Evolutionary conservation across 306 rosid genomes (phyloP).

Genomic region (Cyclanthera cordifolia): DNA sequence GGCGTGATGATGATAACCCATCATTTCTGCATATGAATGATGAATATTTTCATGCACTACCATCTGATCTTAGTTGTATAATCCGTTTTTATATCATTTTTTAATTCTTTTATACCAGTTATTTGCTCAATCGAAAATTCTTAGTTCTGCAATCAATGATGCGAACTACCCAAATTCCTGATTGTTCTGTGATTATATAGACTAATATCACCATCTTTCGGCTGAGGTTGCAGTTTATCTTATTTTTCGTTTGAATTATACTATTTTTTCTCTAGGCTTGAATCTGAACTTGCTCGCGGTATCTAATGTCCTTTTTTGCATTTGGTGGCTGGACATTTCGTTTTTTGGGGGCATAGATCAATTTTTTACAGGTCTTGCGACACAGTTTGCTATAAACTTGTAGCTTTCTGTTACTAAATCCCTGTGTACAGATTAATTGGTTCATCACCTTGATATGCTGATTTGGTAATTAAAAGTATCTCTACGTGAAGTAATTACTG

Average conservation of each 20-base stretch:
- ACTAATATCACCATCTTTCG: conserved; percentile 55
- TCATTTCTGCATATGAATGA: conserved; percentile 42
- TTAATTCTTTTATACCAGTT: background rate
- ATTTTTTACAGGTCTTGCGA: conserved; percentile 45
- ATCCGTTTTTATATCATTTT: background rate
- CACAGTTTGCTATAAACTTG: conserved; percentile 29
- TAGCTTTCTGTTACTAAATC: conserved; percentile 8
- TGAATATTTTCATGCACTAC: conserved; percentile 70
- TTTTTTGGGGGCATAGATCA: conserved; percentile 39
- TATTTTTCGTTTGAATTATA: no score
- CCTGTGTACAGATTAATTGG: conserved; percentile 37
- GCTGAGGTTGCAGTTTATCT: conserved; percentile 36
- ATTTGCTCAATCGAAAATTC: no score
- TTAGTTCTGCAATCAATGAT: conserved; percentile 32
- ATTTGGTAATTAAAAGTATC: no score
- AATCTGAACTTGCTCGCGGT: conserved; percentile 34
- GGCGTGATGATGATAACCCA: conserved; percentile 55
- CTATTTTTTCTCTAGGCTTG: no score
- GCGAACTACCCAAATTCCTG: conserved; percentile 14
- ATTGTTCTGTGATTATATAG: conserved; percentile 29
- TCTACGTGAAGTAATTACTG: no score
- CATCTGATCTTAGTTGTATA: conserved; percentile 53
- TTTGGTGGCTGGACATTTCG: conserved; percentile 39
- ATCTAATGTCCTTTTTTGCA: conserved; percentile 42
- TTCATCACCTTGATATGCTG: no score